Evolutionary conservation across 257 asterid species (phyloP).

Genomic region (Nicotiana noctiflora): DNA sequence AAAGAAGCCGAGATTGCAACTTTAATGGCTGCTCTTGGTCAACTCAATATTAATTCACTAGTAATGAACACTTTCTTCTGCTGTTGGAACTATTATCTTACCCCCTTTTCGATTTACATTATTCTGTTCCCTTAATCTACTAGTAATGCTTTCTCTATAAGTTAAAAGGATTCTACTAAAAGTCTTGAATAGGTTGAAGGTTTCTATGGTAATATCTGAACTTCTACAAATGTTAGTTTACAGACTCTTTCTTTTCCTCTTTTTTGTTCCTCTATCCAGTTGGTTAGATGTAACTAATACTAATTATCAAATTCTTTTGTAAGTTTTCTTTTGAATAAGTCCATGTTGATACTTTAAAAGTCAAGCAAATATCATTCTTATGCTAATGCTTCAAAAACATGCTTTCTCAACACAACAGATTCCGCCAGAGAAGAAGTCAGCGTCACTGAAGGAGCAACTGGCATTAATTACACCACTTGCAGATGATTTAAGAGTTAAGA

Average conservation of each 20-base stretch:
- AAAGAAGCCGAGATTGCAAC: constrained; percentile 15
- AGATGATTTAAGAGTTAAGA: constrained; percentile 9
- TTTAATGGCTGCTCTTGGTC: constrained; percentile 14
- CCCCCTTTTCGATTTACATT: not conserved
- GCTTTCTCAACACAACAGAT: not conserved
- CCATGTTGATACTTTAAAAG: not conserved
- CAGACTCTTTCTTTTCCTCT: not conserved
- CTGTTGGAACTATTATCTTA: not conserved
- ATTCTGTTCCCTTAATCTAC: not conserved
- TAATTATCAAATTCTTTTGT: not conserved
- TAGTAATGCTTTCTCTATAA: not conserved
- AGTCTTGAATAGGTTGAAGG: not conserved
- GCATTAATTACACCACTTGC: constrained; percentile 6
- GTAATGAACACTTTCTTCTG: not conserved
- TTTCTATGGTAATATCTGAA: not conserved
- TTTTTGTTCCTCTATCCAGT: not conserved
- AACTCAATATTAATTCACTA: constrained; percentile 12
- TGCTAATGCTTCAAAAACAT: not conserved
- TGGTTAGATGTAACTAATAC: not conserved
- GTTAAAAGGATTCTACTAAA: not conserved
- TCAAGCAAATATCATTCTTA: not conserved
- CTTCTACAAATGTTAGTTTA: not conserved
- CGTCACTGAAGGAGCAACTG: constrained; percentile 7
- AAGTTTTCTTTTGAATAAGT: not conserved
- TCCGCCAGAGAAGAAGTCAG: constrained; percentile 10